Evolutionary conservation across 169 alveolate genomes (phyloP), one percentile per base, ranked within the genome.

Genomic region (Eimeria brunetti): DNA sequence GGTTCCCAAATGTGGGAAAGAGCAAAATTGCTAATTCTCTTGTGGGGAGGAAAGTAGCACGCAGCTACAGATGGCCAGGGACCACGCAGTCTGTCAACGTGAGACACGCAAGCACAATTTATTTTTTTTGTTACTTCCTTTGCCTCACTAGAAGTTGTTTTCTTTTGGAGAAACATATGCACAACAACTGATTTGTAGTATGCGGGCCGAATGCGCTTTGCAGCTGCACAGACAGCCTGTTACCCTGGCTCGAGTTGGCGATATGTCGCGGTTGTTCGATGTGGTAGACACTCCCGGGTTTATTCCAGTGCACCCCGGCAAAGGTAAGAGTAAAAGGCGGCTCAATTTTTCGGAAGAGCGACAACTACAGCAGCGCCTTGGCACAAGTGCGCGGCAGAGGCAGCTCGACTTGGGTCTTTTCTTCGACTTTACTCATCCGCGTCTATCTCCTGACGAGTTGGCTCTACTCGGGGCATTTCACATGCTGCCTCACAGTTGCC

Each of bases 1-100:
- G 98, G 16, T 83, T 97, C 96, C 98, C 98, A 0, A 97, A 97
- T 75, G 98, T 97, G 30, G 98, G 98, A 2, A 97, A 97, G 94
- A 95, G 97, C 53, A 98, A 98, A 16, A 91, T 97, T 30, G 96
- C 97, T 73, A 97, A 97, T 85, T 69, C 98, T 38, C 95, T 97
- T 51, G 94, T 97, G 71, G 98, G 98, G 46, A 73, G 97, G 76
- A 97, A 95, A 80, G 97, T 94, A 60, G 95, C 98, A 46, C 96
- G 97, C 76, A 96, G 98, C 76, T 97, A 93, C 96, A 96, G 97
- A 64, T 83, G 89, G 46, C 98, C 98, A 7, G 98, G 98, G 64
- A 94, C 96, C 64, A 97, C 98, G 33, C 94, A 94, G 81, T 60
- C 92, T 58, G 81, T 86, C 44, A 86, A 86, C 60, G 92, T 86